Base-by-base conservation (phyloP, 2,329 filamentous ascomycete species). In the Monilinia fructigena region DNA sequence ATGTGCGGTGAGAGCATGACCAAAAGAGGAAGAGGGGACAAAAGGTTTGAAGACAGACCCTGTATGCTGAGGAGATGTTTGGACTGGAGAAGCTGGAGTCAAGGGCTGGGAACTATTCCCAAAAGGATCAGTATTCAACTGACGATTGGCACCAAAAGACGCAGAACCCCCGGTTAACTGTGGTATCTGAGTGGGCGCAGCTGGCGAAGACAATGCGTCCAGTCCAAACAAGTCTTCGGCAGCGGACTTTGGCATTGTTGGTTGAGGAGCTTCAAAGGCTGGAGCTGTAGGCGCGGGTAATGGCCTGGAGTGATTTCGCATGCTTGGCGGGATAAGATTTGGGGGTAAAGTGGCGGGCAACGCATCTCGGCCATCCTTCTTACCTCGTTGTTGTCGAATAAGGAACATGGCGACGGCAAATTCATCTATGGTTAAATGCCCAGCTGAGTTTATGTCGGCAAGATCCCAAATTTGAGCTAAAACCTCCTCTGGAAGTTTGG, bases 331-430 rank as follows among this genome's bases (percentile, higher is more conserved):
- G 40, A 98, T 85, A 50, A 98, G 81, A 71, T 89, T 93, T 0
- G 88, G 82, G 12, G 94, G 93, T 53, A 99, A 80, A n/a, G 86
- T 84, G 28, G 89, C 82, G 2, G 95, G 95, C 42, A 98, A 78
- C 38, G 86, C 81, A 52, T 79, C 80, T 42, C 80, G 76, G 23
- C 83, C 82, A 66, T 89, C 86, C 66, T 87, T 86, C 69, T 88
- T 89, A 70, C 85, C 90, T 64, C 93, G 86, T 77, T 97, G 93
- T 76, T 96, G 91, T 68, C 93, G 87, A 73, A 99, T 97, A 61
- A 99, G 83, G 76, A 96, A 96, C 93, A 99, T 97, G 63, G 95
- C 94, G 56, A 99, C 93, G 0, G 95, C 93, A 76, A 99, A 99
- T 73, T 97, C 93, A 72, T 99, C 95, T 72, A 86, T 87, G 56